A percentile compares a stretch with the other conserved stretches of the same genome.
These are phyloP conservation scores for Trichoderma gamsii DNA, from an alignment of 495 filamentous ascomycete species.

Conservation along the genomic window DNA sequence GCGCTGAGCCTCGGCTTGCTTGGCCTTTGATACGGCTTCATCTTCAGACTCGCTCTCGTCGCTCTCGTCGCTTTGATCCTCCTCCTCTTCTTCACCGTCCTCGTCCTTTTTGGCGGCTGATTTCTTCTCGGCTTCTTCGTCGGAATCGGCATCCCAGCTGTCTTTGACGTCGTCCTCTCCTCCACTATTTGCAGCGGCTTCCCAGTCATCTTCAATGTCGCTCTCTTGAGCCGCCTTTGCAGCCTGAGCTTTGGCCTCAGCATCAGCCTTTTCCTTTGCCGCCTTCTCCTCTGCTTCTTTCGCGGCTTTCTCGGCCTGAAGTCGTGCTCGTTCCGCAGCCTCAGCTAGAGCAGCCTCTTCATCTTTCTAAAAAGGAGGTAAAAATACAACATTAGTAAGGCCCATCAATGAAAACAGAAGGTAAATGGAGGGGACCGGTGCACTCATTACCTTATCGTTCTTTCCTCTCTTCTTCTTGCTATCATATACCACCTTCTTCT, in stretches of 20 bases:
- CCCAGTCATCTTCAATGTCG: conserved; percentile 31
- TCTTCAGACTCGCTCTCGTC: conserved; percentile 58
- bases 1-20: conserved; percentile 61
- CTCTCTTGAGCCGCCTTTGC: conserved; percentile 44
- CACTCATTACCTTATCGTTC: conserved; percentile 59
- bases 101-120: conserved; percentile 19
- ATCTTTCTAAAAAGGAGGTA: conserved; percentile 44
- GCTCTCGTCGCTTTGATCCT: conserved; percentile 31
- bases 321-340: conserved; percentile 59
- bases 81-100: conserved; percentile 28
- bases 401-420: neutral
- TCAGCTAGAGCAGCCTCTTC: conserved; percentile 64
- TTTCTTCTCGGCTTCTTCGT: conserved; percentile 57
- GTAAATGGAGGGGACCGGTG: neutral
- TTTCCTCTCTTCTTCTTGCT: conserved; percentile 68
- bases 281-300: conserved; percentile 55
- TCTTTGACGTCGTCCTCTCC: conserved; percentile 86
- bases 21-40: conserved; percentile 61
- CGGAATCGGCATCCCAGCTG: conserved; percentile 85
- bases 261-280: conserved; percentile 46
- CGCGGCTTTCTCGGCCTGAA: conserved; percentile 58
- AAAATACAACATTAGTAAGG: neutral
- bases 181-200: conserved; percentile 48
- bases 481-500: conserved; percentile 69
- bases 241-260: conserved; percentile 51